phyloP scores from a whole-genome alignment of 441 rosid species.

The Monsonia emarginata region DNA sequence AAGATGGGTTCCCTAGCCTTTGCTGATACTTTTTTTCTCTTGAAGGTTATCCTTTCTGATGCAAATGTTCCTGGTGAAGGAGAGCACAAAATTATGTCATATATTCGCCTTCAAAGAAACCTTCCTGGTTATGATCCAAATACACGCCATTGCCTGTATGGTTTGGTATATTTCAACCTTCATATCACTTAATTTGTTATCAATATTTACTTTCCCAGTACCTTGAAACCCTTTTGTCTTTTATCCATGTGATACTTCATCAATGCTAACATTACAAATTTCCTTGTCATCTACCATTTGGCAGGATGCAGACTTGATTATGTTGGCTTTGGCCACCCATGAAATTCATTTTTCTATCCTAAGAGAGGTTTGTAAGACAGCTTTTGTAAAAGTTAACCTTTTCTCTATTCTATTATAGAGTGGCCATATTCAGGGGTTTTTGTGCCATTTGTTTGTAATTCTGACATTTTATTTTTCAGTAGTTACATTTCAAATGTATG shows the following conservation, averaged over 20 bases:
- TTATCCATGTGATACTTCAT: constrained; percentile 14
- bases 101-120: constrained; percentile 87
- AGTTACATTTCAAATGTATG: not conserved
- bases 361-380: constrained; percentile 57
- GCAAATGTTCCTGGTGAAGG: constrained; percentile 99
- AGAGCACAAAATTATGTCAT: constrained; percentile 92
- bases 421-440: not conserved
- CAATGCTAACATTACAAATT: constrained; percentile 15
- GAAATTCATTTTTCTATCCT: constrained; percentile 95
- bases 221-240: not conserved
- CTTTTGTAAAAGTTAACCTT: not conserved
- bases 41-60: constrained; percentile 89
- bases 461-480: not conserved
- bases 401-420: not conserved
- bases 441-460: not conserved
- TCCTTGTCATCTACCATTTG: constrained; percentile 19
- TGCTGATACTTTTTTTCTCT: constrained; percentile 21
- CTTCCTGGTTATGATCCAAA: constrained; percentile 86
- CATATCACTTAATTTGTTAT: not conserved
- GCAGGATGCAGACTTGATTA: constrained; percentile 95
- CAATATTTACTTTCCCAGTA: constrained; percentile 3
- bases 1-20: constrained; percentile 11
- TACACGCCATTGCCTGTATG: constrained; percentile 84
- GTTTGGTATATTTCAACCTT: constrained; percentile 61
- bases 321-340: constrained; percentile 94